A percentile compares a stretch with the other conserved stretches of the same genome.
Conservation (phyloP, 2,329 filamentous ascomycete species). For the Alternaria sp. region DNA sequence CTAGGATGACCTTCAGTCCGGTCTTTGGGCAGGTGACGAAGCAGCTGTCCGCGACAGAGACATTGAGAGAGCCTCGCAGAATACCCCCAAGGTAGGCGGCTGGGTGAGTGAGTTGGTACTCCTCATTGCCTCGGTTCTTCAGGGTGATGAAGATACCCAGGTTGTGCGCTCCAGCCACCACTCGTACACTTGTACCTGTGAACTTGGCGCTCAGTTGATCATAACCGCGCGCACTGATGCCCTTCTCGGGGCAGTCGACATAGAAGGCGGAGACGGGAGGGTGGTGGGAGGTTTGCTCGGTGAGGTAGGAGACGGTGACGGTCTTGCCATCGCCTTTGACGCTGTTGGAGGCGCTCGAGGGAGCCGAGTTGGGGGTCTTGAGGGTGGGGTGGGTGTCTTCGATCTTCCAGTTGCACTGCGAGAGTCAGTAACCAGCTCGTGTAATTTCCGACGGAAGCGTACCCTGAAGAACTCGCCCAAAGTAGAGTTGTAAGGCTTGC, state of each 20-base stretch:
- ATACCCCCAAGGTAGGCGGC: constrained; percentile 91
- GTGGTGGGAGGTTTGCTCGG: constrained; percentile 97
- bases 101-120: constrained; percentile 94
- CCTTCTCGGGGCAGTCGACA: constrained; percentile 89
- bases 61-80: constrained; percentile 82
- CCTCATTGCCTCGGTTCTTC: constrained; percentile 79
- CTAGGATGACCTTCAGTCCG: constrained; percentile 86
- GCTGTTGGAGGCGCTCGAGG: constrained; percentile 45
- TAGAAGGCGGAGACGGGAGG: constrained; percentile 96
- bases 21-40: constrained; percentile 91
- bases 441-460: constrained; percentile 38
- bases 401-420: constrained; percentile 91
- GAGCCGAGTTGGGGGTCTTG: constrained; percentile 51
- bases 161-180: constrained; percentile 91
- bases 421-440: constrained; percentile 19
- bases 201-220: constrained; percentile 98
- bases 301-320: constrained; percentile 88
- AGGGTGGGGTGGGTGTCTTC: constrained; percentile 75
- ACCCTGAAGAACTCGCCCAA: constrained; percentile 97
- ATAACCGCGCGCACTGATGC: constrained; percentile 85
- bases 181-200: constrained; percentile 91
- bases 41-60: constrained; percentile 88
- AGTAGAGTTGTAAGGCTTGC: constrained; percentile 98
- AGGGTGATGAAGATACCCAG: constrained; percentile 93
- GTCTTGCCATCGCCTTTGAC: constrained; percentile 53